Base-by-base conservation (phyloP, 1,284 basidiomycete species). In the Bothia castanella region DNA sequence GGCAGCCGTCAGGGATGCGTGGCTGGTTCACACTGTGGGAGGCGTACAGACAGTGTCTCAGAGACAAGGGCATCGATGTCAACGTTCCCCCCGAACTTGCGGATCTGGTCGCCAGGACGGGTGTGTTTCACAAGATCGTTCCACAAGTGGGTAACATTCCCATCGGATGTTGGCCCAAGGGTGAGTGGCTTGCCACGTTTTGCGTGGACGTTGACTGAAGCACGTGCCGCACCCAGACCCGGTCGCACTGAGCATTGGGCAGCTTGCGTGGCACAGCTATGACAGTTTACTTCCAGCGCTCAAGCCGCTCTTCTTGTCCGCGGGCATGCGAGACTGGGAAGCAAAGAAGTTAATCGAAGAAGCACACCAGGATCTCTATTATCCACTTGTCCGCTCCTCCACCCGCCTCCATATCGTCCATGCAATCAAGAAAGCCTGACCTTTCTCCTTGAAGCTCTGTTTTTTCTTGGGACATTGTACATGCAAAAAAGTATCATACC, bases 241-340 rank as follows among this genome's bases (percentile, higher is more conserved):
- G 4, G 64, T 67, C 30, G 64, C 74, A 19, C 72, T 85, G 21
- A 82, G 80, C 30, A 75, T 83, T 41, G 83, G 82, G 8, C 81
- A 85, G 57, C 66, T 85, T 20, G 80, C 82, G 36, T 85, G 83
- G 83, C 79, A 84, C 80, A 77, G 80, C 52, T 80, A 79, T 57
- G 83, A 85, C 57, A 71, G 77, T n/a, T 71, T 85, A 52, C 68
- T 85, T 36, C 79, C 80, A 36, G 79, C 80, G 5, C 64, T 85
- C 53, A 77, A 74, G 50, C 81, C 82, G 4, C 70, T 83, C 40
- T 77, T 85, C 61, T 66, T 82, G 45, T 72, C 72, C 37, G 67
- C 73, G 44, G 79, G 77, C 4, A 65, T 83, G 45, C 69, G 76
- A 25, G 76, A 79, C 43, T 72, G 73, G 50, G 72, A 74, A 45